Evolutionary conservation across 345 rosid genomes (phyloP), one percentile per base, ranked within the genome.

Genomic region (Citrus maxima): DNA sequence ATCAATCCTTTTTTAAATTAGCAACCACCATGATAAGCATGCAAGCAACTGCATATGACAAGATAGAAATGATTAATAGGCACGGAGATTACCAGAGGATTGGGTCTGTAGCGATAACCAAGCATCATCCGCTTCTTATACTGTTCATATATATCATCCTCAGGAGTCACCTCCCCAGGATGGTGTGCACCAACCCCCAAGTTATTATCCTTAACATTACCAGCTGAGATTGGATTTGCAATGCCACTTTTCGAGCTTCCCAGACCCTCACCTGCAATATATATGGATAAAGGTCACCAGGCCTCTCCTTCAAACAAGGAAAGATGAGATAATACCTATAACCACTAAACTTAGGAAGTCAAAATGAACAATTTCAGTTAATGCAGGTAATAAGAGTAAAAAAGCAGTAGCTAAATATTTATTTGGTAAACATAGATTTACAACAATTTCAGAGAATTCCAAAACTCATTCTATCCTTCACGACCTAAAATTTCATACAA

Each of bases 71-170:
- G 21, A 7, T 25, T 70, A 28, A 27, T 10, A 28, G 35, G 16
- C 24, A 28, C 0, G 38, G 62, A 51, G 62, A 19, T 71, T 93
- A 94, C 99, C 97, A 94, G 84, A 70, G 99, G 99, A 82, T 96
- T 96, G 58, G 99, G 99, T 75, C 98, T 89, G 80, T 96, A 67
- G 65, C 93, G 91, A 85, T 96, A 96, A 62, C 99, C 99, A 56
- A 96, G 97, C 98, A 96, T 96, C 98, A 96, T 96, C 54, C 98
- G 91, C 93, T 96, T 96, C 92, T 96, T 96, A 76, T 96, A 96
- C 84, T 94, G 99, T 86, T 96, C 99, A 56, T 96, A 96, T 82
- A 94, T 94, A 81, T 97, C 99, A 86, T 97, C 99, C 0, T 97
- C 98, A 28, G 98, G 49, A 24, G 86, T 85, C 82, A 97, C 98